Percentiles rank a stretch among this genome's conserved stretches.
Evolutionary conservation across 2,329 filamentous ascomycete species (phyloP).

Genomic region (Botrytis porri): DNA sequence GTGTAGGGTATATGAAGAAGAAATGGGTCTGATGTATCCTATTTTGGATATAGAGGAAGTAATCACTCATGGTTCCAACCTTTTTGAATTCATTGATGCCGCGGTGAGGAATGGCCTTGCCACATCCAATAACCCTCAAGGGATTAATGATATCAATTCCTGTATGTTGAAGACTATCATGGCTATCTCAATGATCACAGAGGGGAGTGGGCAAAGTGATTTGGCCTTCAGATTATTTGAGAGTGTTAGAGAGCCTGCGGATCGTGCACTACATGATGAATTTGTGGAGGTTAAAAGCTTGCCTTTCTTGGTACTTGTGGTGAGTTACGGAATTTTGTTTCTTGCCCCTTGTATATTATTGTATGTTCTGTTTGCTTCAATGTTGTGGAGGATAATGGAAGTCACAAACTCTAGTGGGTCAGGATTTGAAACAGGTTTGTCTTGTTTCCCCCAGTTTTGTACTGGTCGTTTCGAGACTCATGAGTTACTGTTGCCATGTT

Average conservation of each 20-base stretch:
- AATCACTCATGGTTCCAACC: slow-evolving; percentile 64
- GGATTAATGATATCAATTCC: slow-evolving; percentile 60
- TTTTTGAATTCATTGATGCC: slow-evolving; percentile 72
- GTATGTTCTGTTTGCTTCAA: neutral
- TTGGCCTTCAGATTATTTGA: slow-evolving; percentile 71
- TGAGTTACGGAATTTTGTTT: slow-evolving; percentile 39
- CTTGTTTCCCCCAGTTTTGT: neutral
- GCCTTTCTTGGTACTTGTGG: slow-evolving; percentile 55
- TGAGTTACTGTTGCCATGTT: neutral
- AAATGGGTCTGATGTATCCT: slow-evolving; percentile 90
- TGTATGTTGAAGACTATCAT: slow-evolving; percentile 79
- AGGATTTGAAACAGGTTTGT: neutral
- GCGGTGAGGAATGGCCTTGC: slow-evolving; percentile 57
- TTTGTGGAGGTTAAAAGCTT: slow-evolving; percentile 56
- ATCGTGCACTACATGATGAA: slow-evolving; percentile 56
- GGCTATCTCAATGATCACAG: slow-evolving; percentile 72
- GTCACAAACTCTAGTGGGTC: neutral
- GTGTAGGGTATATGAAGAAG: slow-evolving; percentile 79
- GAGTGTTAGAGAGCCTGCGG: slow-evolving; percentile 68
- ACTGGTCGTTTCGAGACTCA: neutral
- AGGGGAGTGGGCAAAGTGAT: slow-evolving; percentile 75
- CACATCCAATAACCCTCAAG: slow-evolving; percentile 43
- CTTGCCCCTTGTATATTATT: neutral
- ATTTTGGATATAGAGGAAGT: slow-evolving; percentile 72
- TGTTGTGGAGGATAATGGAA: neutral